phyloP scores from a whole-genome alignment of 2,329 filamentous ascomycete species.

The Arthrobotrys pseudoclavata region DNA sequence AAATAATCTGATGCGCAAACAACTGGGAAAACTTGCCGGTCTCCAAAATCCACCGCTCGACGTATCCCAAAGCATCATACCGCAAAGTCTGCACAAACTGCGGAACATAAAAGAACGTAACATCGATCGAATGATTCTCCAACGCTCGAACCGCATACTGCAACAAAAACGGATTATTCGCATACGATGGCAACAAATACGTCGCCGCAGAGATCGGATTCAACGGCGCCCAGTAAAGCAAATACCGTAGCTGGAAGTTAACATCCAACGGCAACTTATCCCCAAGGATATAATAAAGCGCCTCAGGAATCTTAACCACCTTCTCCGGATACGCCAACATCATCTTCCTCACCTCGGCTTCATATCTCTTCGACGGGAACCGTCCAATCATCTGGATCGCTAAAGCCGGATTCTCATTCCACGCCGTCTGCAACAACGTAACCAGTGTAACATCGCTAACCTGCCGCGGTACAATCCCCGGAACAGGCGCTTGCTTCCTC shows the following conservation, averaged over 20 bases:
- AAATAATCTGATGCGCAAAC: conserved; percentile 99
- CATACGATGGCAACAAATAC: conserved; percentile 90
- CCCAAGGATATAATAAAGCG: conserved; percentile 84
- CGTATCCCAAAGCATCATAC: conserved; percentile 93
- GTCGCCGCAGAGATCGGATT: conserved; percentile 94
- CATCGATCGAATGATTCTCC: conserved; percentile 93
- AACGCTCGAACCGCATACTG: conserved; percentile 97
- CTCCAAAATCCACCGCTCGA: conserved; percentile 95
- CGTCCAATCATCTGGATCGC: conserved; percentile 86
- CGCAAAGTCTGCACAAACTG: conserved; percentile 96
- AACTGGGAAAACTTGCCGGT: conserved; percentile 97
- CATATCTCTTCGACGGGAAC: conserved; percentile 81
- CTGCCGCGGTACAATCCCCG: conserved; percentile 61
- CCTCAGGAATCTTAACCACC: conserved; percentile 83
- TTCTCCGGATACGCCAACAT: conserved; percentile 86
- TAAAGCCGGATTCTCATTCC: conserved; percentile 85
- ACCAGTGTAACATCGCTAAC: conserved; percentile 69
- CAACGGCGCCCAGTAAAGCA: conserved; percentile 91
- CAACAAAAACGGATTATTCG: conserved; percentile 90
- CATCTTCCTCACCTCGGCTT: conserved; percentile 81
- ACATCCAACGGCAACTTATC: conserved; percentile 82
- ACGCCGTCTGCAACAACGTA: conserved; percentile 82
- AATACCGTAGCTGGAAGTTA: conserved; percentile 84
- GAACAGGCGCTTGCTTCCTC: conserved; percentile 67
- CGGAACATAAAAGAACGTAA: conserved; percentile 98